These are phyloP conservation scores for Aspergillus nanangensis DNA, from an alignment of 495 filamentous ascomycete species.

Conservation along the genomic window DNA sequence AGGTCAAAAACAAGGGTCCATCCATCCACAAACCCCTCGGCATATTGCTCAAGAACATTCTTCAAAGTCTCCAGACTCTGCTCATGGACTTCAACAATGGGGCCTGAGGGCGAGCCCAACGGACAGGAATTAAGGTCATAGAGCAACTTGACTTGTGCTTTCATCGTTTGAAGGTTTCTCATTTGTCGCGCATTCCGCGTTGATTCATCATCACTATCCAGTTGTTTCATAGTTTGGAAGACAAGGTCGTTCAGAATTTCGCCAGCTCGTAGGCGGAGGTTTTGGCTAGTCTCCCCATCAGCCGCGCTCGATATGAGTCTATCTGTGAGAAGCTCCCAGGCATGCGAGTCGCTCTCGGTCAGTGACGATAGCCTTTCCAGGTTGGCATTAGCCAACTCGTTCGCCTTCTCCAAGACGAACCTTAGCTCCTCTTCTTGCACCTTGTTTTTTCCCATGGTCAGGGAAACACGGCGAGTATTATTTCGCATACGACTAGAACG, in stretches of 20 bases:
- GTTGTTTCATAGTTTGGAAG: slow-evolving; percentile 44
- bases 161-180: slow-evolving; percentile 67
- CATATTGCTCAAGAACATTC: slow-evolving; percentile 80
- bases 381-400: slow-evolving; percentile 74
- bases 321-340: slow-evolving; percentile 69
- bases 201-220: slow-evolving; percentile 21
- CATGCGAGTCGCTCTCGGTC: slow-evolving; percentile 54
- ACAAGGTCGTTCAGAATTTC: slow-evolving; percentile 71
- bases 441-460: slow-evolving; percentile 34
- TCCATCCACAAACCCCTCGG: slow-evolving; percentile 72
- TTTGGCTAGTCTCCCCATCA: slow-evolving; percentile 46
- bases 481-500: slow-evolving; percentile 43
- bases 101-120: slow-evolving; percentile 30
- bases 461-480: slow-evolving; percentile 56
- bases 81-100: slow-evolving; percentile 77
- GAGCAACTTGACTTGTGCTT: slow-evolving; percentile 47
- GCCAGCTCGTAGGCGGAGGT: slow-evolving; percentile 66
- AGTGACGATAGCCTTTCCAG: slow-evolving; percentile 64
- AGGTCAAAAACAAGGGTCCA: slow-evolving; percentile 86
- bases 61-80: slow-evolving; percentile 77
- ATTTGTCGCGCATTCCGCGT: slow-evolving; percentile 54
- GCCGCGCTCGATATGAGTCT: slow-evolving; percentile 65
- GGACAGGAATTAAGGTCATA: slow-evolving; percentile 31
- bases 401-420: slow-evolving; percentile 80
- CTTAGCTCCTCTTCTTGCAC: slow-evolving; percentile 45